Percentiles rank a stretch among this genome's conserved stretches.
Conservation (phyloP, 805 yeast species). For the Monosporozyma servazzii region DNA sequence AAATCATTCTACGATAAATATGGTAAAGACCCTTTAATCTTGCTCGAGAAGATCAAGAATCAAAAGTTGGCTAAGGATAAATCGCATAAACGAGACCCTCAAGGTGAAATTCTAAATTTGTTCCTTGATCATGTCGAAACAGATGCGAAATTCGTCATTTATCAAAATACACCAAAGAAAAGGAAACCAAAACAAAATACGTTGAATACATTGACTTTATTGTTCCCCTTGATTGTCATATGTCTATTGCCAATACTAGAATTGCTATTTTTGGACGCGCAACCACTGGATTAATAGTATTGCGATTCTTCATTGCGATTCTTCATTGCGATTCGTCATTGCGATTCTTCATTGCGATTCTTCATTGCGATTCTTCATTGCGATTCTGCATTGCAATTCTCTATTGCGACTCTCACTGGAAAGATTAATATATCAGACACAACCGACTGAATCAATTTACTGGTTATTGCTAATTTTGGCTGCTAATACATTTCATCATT, state of each 20-base stretch:
- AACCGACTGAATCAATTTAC: no score
- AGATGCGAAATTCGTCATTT: slow-evolving; percentile 1
- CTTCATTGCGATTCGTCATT: no score
- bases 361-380: neutral
- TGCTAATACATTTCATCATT: neutral
- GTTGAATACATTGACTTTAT: neutral
- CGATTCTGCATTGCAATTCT: no score
- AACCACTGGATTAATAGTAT: neutral
- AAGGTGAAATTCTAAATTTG: slow-evolving; percentile 9
- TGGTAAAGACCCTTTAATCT: slow-evolving; percentile 2
- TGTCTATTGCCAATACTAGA: slow-evolving; percentile 2
- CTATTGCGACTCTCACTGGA: no score
- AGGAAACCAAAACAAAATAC: neutral
- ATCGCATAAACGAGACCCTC: slow-evolving; percentile 20
- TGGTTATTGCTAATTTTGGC: neutral
- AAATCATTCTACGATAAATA: slow-evolving; percentile 56
- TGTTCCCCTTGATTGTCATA: slow-evolving; percentile 2
- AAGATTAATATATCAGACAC: no score
- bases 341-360: neutral
- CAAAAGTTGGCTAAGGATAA: neutral
- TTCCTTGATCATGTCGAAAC: neutral
- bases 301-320: no score
- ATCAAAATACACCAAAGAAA: slow-evolving; percentile 1
- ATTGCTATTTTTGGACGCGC: neutral
- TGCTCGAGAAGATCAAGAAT: neutral